Evolutionary conservation across 148 eudicot species (phyloP), one percentile per base, ranked within the genome.

Genomic region (Dianthus caryophyllus): DNA sequence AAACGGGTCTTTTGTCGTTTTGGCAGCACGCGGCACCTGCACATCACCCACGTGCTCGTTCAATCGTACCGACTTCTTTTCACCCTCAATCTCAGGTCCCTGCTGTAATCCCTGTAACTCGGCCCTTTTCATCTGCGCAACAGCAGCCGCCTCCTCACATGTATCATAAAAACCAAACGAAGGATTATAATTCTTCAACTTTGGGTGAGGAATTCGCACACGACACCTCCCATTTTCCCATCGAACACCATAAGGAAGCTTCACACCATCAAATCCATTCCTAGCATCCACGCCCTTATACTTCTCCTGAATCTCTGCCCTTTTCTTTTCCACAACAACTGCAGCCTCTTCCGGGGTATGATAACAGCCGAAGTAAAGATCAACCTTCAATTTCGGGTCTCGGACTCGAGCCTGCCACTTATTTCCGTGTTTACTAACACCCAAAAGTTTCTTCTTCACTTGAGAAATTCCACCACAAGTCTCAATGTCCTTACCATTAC

Each of bases 291-390:
- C 39, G 1, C n/a, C 61, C 61, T 57, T 57, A 16, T 4, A 55
- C 60, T 13, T 55, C 36, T 56, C 20, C 38, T 29, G 6, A 61
- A 68, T 20, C 56, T 49, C 49, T 30, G 12, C 57, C 53, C 15
- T 31, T 69, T 68, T 73, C 74, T 26, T 50, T n/a, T 59, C 60
- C 18, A 20, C 49, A 61, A 62, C 75, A 67, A 58, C 26, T 20
- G 49, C 71, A 61, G 72, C 80, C 22, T 51, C 61, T 14, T 49
- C 55, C 7, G 17, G 50, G 17, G 27, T 67, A 39, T 29, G 36
- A 52, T 49, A 73, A 26, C 6, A 13, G 8, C 76, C 76, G 61
- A 73, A 24, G 39, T 30, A 26, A 38, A 73, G 71, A 38, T 10
- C 2, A 49, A 4, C 1, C 71, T 27, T 73, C 50, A 18, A 15